Evolutionary conservation across 208 protist genomes (phyloP).

Genomic region (Naegleria lovaniensis): DNA sequence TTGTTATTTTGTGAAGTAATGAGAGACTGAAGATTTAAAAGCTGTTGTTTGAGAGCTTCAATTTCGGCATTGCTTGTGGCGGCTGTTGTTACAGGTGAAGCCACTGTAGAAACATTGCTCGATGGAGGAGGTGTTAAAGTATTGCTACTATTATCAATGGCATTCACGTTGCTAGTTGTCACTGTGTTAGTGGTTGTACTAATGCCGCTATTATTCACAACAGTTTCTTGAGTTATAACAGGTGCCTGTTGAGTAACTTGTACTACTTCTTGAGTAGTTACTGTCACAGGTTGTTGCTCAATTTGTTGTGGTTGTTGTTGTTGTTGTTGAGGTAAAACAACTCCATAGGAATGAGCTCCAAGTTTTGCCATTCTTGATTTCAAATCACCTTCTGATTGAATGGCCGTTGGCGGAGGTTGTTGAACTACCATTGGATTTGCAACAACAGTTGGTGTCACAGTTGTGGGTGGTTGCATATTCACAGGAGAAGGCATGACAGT

Average conservation of each 20-base stretch:
- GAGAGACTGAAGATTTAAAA: not conserved
- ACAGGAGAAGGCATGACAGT: not conserved
- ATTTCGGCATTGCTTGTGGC: not conserved
- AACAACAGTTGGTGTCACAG: not conserved
- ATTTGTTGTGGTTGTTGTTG: not conserved
- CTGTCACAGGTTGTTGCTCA: not conserved
- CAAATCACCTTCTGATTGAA: not conserved
- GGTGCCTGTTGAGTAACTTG: not conserved
- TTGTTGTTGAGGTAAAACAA: not conserved
- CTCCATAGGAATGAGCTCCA: not conserved
- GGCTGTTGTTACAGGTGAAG: not conserved
- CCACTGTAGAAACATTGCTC: not conserved
- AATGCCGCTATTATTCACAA: too few species aligned
- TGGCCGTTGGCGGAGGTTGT: not conserved
- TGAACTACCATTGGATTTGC: not conserved
- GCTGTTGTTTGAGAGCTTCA: constrained; percentile 5
- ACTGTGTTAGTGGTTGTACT: too few species aligned
- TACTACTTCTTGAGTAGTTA: too few species aligned
- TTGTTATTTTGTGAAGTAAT: not conserved
- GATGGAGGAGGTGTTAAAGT: not conserved
- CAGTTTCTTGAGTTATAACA: not conserved
- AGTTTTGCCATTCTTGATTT: not conserved
- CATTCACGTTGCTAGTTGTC: too few species aligned
- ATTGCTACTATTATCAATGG: too few species aligned
- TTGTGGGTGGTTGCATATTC: not conserved